Percentiles rank a stretch among this genome's conserved stretches.
Evolutionary conservation across 768 basidiomycete species (phyloP).

Genomic region (Panaeolus cyanescens): DNA sequence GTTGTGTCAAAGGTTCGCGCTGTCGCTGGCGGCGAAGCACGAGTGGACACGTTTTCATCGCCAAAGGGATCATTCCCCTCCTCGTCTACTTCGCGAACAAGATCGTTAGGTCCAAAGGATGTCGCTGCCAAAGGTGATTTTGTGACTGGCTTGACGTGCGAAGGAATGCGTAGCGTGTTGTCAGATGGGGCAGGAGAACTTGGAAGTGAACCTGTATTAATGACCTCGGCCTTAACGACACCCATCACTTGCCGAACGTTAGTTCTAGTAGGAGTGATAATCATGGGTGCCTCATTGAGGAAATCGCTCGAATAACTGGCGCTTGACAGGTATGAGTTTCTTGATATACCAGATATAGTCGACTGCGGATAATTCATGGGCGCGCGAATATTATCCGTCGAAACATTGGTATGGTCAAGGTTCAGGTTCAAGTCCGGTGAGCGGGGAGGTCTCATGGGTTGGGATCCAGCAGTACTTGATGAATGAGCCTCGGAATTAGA

Average conservation of each 20-base stretch:
- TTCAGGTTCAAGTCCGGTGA: slow-evolving; percentile 64
- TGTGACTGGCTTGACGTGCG: slow-evolving; percentile 43
- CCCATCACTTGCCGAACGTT: slow-evolving; percentile 73
- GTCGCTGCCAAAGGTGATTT: slow-evolving; percentile 71
- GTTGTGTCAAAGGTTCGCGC: slow-evolving; percentile 40
- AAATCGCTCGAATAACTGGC: slow-evolving; percentile 80
- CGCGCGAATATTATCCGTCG: slow-evolving; percentile 49
- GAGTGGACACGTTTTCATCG: slow-evolving; percentile 53
- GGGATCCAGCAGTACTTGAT: slow-evolving; percentile 38
- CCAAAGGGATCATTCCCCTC: slow-evolving; percentile 64
- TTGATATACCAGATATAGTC: slow-evolving; percentile 51
- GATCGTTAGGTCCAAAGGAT: slow-evolving; percentile 72
- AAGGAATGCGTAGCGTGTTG: slow-evolving; percentile 40
- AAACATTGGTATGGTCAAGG: slow-evolving; percentile 63
- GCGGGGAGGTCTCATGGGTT: slow-evolving; percentile 57
- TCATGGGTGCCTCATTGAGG: slow-evolving; percentile 79
- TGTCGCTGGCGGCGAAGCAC: slow-evolving; percentile 41
- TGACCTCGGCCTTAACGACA: slow-evolving; percentile 78
- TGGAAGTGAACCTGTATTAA: slow-evolving; percentile 51
- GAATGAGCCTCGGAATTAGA: slow-evolving; percentile 28
- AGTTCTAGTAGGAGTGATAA: slow-evolving; percentile 69
- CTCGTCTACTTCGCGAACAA: slow-evolving; percentile 58
- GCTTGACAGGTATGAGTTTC: slow-evolving; percentile 73
- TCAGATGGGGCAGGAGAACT: slow-evolving; percentile 37
- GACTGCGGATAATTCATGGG: slow-evolving; percentile 55